phyloP scores from a whole-genome alignment of 257 asterid species.

The Plantago major region DNA sequence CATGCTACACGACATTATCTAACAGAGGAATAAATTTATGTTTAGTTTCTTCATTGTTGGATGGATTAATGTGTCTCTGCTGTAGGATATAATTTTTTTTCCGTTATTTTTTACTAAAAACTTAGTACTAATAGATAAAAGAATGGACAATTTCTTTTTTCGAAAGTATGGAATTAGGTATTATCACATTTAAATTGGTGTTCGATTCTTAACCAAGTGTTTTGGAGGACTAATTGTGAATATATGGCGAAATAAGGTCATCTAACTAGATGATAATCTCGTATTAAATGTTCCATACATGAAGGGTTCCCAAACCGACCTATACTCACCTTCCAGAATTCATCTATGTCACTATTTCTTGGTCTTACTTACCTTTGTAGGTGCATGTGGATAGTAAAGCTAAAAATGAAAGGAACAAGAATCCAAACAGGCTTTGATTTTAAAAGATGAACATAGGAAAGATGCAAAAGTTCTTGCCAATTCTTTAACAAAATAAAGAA shows the following conservation, averaged over 20 bases:
- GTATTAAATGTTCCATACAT: too few species aligned
- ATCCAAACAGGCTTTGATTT: conserved; percentile 7
- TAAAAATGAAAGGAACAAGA: conserved; percentile 11
- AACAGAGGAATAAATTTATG: conserved; percentile 4
- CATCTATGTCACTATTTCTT: neutral
- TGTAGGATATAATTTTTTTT: conserved; percentile 7
- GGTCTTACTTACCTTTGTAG: conserved; percentile 2
- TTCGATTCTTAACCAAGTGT: too few species aligned
- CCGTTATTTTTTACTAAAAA: conserved; percentile 12
- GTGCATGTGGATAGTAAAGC: conserved; percentile 26
- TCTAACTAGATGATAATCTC: too few species aligned
- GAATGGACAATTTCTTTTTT: neutral
- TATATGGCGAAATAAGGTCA: too few species aligned
- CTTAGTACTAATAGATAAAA: too few species aligned
- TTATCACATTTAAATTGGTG: too few species aligned
- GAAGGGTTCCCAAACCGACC: too few species aligned
- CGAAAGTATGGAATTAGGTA: too few species aligned
- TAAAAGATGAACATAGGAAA: neutral
- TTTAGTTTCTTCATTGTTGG: neutral
- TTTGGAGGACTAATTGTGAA: too few species aligned
- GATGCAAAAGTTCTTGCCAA: conserved; percentile 27
- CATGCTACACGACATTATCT: conserved; percentile 31
- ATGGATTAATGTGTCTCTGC: neutral
- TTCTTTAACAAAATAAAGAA: conserved; percentile 13
- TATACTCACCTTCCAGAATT: too few species aligned